These are phyloP conservation scores for Lecanicillium sp. DNA, from an alignment of 2,329 filamentous ascomycete species.

Conservation along the genomic window DNA sequence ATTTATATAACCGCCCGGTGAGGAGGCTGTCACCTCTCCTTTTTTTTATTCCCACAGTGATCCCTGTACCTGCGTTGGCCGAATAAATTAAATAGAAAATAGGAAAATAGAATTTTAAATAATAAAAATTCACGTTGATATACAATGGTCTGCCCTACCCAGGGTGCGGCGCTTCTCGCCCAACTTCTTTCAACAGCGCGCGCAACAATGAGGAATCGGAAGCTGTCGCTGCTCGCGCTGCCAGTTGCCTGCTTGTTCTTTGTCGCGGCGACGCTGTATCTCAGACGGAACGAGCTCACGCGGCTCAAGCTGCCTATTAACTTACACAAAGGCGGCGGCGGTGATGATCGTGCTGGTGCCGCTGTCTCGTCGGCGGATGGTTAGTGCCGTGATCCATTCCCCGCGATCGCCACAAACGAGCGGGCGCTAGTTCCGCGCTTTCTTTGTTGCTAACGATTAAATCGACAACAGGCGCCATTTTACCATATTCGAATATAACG, in stretches of 20 bases:
- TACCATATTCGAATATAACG: constrained; percentile 17
- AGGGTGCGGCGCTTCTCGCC: too few species aligned
- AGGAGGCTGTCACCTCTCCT: too few species aligned
- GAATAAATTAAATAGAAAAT: too few species aligned
- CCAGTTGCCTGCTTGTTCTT: not conserved
- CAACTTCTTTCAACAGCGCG: too few species aligned
- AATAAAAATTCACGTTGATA: too few species aligned
- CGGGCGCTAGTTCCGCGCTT: not conserved
- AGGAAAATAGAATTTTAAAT: too few species aligned
- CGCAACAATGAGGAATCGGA: constrained; percentile 2
- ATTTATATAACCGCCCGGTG: too few species aligned
- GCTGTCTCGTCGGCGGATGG: not conserved
- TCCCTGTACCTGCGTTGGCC: too few species aligned
- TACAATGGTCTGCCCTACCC: too few species aligned
- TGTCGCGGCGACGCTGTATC: not conserved
- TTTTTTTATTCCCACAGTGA: too few species aligned
- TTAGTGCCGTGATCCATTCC: not conserved
- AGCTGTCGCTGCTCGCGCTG: not conserved
- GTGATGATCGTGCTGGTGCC: not conserved
- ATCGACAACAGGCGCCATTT: constrained; percentile 6
- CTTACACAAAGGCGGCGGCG: not conserved
- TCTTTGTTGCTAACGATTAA: not conserved
- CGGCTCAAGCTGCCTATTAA: not conserved
- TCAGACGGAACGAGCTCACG: not conserved
- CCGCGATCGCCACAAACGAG: not conserved